A percentile compares a stretch with the other conserved stretches of the same genome.
Evolutionary conservation across 208 protist species (phyloP).

Genomic region (Giardia duodenalis): DNA sequence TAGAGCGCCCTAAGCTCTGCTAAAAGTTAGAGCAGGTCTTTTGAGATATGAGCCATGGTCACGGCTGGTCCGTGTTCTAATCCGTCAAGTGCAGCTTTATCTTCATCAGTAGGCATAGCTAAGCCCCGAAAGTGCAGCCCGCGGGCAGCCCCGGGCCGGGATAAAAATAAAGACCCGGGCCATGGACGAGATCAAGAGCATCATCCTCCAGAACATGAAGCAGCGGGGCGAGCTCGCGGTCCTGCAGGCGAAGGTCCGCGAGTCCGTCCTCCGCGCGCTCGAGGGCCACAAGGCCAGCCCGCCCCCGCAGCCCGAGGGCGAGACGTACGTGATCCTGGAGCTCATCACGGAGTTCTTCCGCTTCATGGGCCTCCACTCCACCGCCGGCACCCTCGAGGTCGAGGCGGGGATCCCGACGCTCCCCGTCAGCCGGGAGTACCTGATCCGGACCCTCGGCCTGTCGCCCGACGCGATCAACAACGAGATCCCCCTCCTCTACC

Average conservation of each 20-base stretch:
- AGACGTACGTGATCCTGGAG: not conserved
- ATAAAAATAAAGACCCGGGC: no score
- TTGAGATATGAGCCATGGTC: no score
- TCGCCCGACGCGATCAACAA: not conserved
- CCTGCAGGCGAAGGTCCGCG: not conserved
- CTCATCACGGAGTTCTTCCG: constrained; percentile 13
- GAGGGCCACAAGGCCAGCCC: not conserved
- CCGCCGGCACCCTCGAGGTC: not conserved
- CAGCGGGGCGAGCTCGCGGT: not conserved
- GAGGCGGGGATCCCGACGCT: not conserved
- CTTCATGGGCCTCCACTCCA: not conserved
- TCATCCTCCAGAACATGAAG: constrained; percentile 14
- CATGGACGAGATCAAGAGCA: not conserved
- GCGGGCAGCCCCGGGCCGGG: no score
- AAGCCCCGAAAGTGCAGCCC: no score
- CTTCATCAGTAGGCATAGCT: no score
- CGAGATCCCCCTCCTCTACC: not conserved
- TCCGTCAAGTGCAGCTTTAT: no score
- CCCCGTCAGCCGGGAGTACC: not conserved
- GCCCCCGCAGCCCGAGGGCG: not conserved
- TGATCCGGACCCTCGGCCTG: not conserved
- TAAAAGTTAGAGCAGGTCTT: no score
- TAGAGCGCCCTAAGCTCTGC: no score
- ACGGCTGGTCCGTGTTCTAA: no score
- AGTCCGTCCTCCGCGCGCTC: not conserved